Base-by-base conservation (phyloP, 1,284 basidiomycete species). In the Agroathelia rolfsii region DNA sequence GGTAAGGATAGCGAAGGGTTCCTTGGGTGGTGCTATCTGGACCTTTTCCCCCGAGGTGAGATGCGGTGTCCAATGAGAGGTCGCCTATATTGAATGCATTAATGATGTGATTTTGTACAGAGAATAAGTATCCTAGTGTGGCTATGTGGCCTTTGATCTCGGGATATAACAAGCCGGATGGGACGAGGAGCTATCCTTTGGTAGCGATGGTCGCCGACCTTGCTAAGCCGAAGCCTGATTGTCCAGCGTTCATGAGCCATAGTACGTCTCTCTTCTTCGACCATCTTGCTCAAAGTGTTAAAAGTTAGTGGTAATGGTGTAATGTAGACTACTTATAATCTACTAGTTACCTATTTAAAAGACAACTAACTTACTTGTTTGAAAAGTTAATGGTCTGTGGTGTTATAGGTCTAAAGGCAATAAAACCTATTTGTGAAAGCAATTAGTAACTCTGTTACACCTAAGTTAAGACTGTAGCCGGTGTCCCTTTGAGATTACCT, bases 161-260 rank as follows among this genome's bases (percentile, higher is more conserved):
- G 1, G 81, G 82, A 3, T 79, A 76, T 44, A 60, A 61, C 22
- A 19, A 14, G n/a, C n/a, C n/a, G n/a, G 59, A 71, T 36, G 76
- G 75, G 22, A 63, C 63, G 29, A 70, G 81, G 28, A 67, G 66
- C 49, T 88, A 85, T 53, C 85, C 84, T 2, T 51, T 83, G 30
- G 54, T 74, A 1, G 79, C 79, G 6, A 89, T 89, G 86, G 86
- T 89, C 5, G 86, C 86, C 16, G 89, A 89, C 53, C 67, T 90
- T 3, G 82, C 86, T 3, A 90, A 90, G 50, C 68, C 81, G 3
- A 85, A 83, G 0, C 72, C 77, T 0, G 75, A 77, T 2, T 76
- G 78, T 39, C 84, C 85, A 1, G 86, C 86, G 9, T 60, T 89
- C 16, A 82, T 92, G 82, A 64, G 73, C 22, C 85, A 88, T 43